Evolutionary conservation across 352 stramenopile species (phyloP).

Genomic region (Elongisporangium undulatum): DNA sequence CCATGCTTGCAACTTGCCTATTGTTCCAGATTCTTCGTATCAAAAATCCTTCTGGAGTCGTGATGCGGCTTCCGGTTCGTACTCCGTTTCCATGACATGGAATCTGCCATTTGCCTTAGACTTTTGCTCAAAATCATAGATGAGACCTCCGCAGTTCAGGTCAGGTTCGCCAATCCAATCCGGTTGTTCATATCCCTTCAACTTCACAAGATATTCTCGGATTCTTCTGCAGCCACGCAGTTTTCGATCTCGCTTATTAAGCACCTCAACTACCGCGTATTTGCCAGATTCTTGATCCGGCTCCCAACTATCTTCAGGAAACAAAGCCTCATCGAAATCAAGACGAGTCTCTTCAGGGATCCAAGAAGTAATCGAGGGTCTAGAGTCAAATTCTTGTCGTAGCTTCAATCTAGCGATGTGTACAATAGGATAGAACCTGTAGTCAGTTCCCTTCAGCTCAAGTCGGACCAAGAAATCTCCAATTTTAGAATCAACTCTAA

Average conservation of each 20-base stretch:
- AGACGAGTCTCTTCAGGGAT: constrained; percentile 2
- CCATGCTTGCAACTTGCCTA: no score
- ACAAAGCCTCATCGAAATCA: constrained; percentile 20
- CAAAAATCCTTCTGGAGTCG: no score
- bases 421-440: constrained; percentile 14
- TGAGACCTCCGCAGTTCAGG: constrained; percentile 5
- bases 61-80: background rate
- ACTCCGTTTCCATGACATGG: constrained; percentile 3
- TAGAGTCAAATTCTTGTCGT: background rate
- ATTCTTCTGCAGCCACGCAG: no score
- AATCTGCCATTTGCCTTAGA: background rate
- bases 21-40: no score
- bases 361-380: no score
- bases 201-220: constrained; percentile 4
- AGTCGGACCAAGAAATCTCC: constrained; percentile 7
- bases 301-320: constrained; percentile 13
- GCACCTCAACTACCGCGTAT: no score
- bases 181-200: constrained; percentile 1
- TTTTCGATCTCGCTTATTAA: no score
- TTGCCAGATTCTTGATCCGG: no score
- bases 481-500: constrained; percentile 11
- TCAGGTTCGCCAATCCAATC: constrained; percentile 4
- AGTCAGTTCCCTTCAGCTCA: constrained; percentile 1
- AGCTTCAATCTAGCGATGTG: constrained; percentile 22
- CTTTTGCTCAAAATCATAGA: constrained; percentile 6